phyloP scores from a whole-genome alignment of 768 basidiomycete species.

The Termitomyces sp. region DNA sequence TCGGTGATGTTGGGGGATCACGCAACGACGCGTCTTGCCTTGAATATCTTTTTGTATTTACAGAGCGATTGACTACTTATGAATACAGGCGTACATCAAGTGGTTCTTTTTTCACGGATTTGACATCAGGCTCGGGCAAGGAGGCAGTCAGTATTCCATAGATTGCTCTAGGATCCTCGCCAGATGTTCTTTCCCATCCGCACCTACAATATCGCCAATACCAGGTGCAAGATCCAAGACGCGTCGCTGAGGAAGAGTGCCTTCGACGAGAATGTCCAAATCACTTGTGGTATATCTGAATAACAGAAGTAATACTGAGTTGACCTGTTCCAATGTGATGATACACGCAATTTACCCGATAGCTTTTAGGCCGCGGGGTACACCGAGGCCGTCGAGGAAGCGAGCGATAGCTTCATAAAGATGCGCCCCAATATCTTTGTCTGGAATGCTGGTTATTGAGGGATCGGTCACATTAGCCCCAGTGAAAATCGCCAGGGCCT shows the following conservation, averaged over 20 bases:
- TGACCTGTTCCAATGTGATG: neutral
- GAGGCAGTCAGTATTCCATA: slow-evolving; percentile 57
- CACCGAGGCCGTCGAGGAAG: slow-evolving; percentile 82
- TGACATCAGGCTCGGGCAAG: slow-evolving; percentile 11
- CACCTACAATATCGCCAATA: slow-evolving; percentile 78
- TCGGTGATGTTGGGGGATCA: slow-evolving; percentile 2
- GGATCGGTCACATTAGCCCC: slow-evolving; percentile 63
- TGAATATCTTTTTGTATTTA: neutral
- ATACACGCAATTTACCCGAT: slow-evolving; percentile 48
- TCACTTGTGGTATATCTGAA: slow-evolving; percentile 63
- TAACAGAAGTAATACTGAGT: neutral
- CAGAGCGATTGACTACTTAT: neutral
- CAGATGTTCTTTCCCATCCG: slow-evolving; percentile 82
- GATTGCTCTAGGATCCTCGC: slow-evolving; percentile 78
- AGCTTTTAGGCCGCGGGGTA: slow-evolving; percentile 83
- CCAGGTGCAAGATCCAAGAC: slow-evolving; percentile 93
- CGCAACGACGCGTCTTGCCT: neutral
- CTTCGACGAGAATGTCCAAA: slow-evolving; percentile 77
- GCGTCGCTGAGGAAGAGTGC: slow-evolving; percentile 88
- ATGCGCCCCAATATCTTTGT: slow-evolving; percentile 74
- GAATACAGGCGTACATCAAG: too few relatives aligned
- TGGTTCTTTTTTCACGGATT: neutral
- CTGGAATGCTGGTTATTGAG: slow-evolving; percentile 69
- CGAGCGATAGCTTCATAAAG: slow-evolving; percentile 84
- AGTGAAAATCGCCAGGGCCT: slow-evolving; percentile 83